These are phyloP conservation scores for Ceratocystis destructans DNA, from an alignment of 2,329 filamentous ascomycete genomes.

Conservation along the genomic window DNA sequence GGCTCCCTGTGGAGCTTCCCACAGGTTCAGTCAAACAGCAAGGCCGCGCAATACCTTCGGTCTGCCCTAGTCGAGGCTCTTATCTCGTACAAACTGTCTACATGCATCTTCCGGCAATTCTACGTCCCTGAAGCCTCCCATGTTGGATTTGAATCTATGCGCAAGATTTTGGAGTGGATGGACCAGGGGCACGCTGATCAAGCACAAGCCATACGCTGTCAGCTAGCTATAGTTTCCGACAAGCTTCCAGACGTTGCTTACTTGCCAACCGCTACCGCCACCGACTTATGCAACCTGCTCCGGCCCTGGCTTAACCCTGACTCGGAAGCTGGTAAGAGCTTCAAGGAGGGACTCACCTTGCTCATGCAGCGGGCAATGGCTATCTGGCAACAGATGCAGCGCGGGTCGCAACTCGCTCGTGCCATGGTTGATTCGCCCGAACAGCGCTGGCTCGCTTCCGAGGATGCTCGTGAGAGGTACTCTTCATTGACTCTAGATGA, in stretches of 20 bases:
- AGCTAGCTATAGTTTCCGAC: conserved; percentile 18
- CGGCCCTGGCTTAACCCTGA: conserved; percentile 12
- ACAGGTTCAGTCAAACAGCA: conserved; percentile 15
- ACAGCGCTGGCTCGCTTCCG: conserved; percentile 17
- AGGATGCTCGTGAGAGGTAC: conserved; percentile 17
- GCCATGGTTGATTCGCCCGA: conserved; percentile 12
- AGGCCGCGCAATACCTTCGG: conserved; percentile 16
- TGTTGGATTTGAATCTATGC: conserved; percentile 14
- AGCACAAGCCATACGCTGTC: conserved; percentile 18
- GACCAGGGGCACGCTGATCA: conserved; percentile 15
- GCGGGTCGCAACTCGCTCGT: conserved; percentile 16
- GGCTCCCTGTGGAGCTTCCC: conserved; percentile 16
- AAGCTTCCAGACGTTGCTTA: conserved; percentile 13
- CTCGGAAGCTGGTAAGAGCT: conserved; percentile 11
- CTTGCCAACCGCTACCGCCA: conserved; percentile 5
- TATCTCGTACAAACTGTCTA: conserved; percentile 16
- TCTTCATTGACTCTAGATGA: conserved; percentile 15
- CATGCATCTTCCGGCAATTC: conserved; percentile 17
- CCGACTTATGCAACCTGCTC: conserved; percentile 10
- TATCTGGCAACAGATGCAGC: conserved; percentile 19
- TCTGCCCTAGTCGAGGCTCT: conserved; percentile 16
- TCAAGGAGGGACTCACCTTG: conserved; percentile 15
- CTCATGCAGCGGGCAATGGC: conserved; percentile 17
- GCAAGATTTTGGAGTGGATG: conserved; percentile 18
- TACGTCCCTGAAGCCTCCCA: conserved; percentile 14